Percentiles rank a stretch among this genome's conserved stretches.
phyloP scores from a whole-genome alignment of 768 basidiomycete species.

The Lentinula edodes region DNA sequence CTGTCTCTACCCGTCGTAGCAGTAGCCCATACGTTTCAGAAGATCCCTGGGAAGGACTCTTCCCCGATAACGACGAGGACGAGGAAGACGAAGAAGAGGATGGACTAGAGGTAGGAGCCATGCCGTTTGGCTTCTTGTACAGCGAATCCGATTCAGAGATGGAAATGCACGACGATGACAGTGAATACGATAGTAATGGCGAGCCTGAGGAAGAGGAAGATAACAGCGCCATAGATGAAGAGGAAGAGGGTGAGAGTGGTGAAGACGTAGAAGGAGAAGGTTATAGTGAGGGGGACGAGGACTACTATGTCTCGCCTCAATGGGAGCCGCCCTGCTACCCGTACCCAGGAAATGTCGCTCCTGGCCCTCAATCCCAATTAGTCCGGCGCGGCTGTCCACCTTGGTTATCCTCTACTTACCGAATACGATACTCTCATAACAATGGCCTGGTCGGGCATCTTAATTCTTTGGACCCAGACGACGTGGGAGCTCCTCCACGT shows the following conservation, averaged over 20 bases:
- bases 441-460: constrained; percentile 46
- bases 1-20: constrained; percentile 15
- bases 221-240: constrained; percentile 22
- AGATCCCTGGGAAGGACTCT: constrained; percentile 73
- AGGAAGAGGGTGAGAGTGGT: constrained; percentile 25
- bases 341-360: constrained; percentile 20
- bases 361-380: constrained; percentile 31
- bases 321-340: constrained; percentile 53
- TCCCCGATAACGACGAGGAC: constrained; percentile 40
- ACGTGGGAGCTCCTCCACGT: constrained; percentile 19
- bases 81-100: constrained; percentile 26
- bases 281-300: constrained; percentile 30
- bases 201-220: constrained; percentile 28
- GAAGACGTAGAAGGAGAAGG: constrained; percentile 23
- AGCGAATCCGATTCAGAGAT: background rate
- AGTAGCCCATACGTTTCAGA: constrained; percentile 29
- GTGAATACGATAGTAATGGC: constrained; percentile 6
- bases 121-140: background rate
- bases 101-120: constrained; percentile 23
- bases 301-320: constrained; percentile 34
- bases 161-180: background rate
- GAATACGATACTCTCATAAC: constrained; percentile 50
- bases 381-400: constrained; percentile 55
- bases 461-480: constrained; percentile 28
- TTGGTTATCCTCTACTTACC: constrained; percentile 51